These are phyloP conservation scores for Limonium bicolor DNA, from an alignment of 148 eudicot species.

Conservation along the genomic window DNA sequence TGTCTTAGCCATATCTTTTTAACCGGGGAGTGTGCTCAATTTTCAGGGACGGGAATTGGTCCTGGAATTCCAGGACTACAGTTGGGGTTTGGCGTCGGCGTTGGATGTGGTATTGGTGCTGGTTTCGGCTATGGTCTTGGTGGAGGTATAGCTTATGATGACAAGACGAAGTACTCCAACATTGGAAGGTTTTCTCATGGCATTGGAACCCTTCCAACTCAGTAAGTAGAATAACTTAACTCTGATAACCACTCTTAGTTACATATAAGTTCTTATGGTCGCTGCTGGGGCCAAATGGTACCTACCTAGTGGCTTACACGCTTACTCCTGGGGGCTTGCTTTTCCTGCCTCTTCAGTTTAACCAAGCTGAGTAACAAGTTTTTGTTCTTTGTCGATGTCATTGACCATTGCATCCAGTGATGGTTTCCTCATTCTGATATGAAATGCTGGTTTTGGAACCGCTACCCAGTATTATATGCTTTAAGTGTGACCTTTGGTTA, in stretches of 20 bases:
- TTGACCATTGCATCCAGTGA: neutral
- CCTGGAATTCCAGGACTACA: constrained; percentile 86
- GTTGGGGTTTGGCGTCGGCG: constrained; percentile 78
- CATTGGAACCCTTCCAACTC: constrained; percentile 36
- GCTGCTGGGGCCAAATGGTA: too few relatives aligned
- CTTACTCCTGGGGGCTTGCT: too few relatives aligned
- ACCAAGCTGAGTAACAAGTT: neutral
- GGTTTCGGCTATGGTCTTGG: constrained; percentile 92
- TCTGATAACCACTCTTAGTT: neutral
- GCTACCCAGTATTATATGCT: too few relatives aligned
- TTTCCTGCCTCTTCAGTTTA: neutral
- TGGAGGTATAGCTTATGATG: constrained; percentile 74
- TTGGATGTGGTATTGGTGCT: constrained; percentile 84
- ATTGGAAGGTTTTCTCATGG: constrained; percentile 29
- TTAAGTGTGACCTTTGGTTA: too few relatives aligned
- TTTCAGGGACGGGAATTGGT: constrained; percentile 70
- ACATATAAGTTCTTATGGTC: too few relatives aligned
- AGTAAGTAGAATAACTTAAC: constrained; percentile 25
- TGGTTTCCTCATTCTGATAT: too few relatives aligned
- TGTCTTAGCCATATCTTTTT: too few relatives aligned
- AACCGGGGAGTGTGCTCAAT: too few relatives aligned
- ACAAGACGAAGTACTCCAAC: constrained; percentile 45
- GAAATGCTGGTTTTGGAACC: too few relatives aligned
- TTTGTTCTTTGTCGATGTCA: neutral
- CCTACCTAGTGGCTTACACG: too few relatives aligned